Conservation (phyloP, 176 grass and related monocot genomes). For the Phragmites australis region DNA sequence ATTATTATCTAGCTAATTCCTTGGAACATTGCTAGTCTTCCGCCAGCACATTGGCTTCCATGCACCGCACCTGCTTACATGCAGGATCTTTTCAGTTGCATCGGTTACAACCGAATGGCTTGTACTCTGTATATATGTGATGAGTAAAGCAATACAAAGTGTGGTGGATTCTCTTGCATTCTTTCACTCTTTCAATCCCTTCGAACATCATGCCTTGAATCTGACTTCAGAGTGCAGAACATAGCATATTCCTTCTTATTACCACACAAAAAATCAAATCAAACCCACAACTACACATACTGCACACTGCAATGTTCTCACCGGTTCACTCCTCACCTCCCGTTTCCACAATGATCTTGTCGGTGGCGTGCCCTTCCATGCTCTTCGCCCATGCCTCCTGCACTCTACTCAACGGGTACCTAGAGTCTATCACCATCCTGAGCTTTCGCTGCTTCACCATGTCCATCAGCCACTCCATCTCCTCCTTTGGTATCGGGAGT, state of each 20-base stretch:
- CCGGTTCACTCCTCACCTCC: slow-evolving; percentile 13
- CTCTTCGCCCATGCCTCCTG: slow-evolving; percentile 78
- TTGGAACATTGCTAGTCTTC: no score
- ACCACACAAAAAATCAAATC: background rate
- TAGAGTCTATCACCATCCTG: slow-evolving; percentile 63
- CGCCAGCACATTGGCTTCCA: no score
- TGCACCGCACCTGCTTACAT: no score
- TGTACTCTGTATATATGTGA: no score
- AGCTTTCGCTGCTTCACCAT: slow-evolving; percentile 64
- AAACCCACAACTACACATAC: background rate
- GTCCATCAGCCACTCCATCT: slow-evolving; percentile 68
- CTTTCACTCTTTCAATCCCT: no score
- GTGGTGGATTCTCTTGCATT: no score
- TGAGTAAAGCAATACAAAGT: no score
- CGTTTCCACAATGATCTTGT: slow-evolving; percentile 80
- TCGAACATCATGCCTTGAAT: background rate
- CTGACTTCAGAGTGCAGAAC: background rate
- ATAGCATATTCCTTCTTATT: background rate
- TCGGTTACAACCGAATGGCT: no score
- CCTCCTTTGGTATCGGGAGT: slow-evolving; percentile 49
- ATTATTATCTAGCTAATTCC: no score
- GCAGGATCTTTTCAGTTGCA: no score
- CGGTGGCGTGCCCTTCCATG: slow-evolving; percentile 69
- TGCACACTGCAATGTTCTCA: background rate
- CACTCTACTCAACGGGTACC: slow-evolving; percentile 48